These are phyloP conservation scores for Entomortierella parvispora DNA, from an alignment of 192 early-diverging fungal species.

Conservation along the genomic window DNA sequence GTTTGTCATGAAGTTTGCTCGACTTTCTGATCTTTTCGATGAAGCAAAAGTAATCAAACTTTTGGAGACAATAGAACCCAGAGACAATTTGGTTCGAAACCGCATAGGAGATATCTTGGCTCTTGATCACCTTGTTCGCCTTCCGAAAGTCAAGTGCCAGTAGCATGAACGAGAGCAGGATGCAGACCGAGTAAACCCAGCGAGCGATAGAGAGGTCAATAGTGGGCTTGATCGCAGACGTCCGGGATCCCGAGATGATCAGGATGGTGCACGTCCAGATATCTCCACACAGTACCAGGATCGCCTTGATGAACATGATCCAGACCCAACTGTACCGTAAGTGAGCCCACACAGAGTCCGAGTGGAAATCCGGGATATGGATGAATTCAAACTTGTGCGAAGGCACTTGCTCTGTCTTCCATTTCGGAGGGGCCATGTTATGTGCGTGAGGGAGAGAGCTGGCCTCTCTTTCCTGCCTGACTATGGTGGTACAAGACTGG, in stretches of 20 bases:
- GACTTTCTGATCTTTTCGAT: conserved; percentile 75
- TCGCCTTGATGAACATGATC: conserved; percentile 70
- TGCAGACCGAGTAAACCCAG: conserved; percentile 67
- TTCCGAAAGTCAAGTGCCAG: conserved; percentile 75
- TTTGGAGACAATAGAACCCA: conserved; percentile 72
- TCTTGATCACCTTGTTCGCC: conserved; percentile 67
- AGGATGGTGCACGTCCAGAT: conserved; percentile 75
- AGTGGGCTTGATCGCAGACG: conserved; percentile 44
- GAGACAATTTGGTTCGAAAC: conserved; percentile 76
- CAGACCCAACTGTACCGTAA: conserved; percentile 62
- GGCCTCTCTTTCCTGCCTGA: too few relatives aligned
- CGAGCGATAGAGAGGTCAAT: conserved; percentile 57
- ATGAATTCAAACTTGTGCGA: conserved; percentile 31
- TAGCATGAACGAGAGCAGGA: conserved; percentile 74
- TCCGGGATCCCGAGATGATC: conserved; percentile 55
- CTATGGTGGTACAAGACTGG: neutral
- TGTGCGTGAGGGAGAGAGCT: neutral
- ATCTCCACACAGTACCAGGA: conserved; percentile 81
- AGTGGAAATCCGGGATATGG: conserved; percentile 22
- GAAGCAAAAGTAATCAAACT: conserved; percentile 84
- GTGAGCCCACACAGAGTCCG: conserved; percentile 12
- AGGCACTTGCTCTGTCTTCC: conserved; percentile 19
- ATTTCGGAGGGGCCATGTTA: conserved; percentile 9
- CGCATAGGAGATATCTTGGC: conserved; percentile 78
- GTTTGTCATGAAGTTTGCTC: conserved; percentile 64